Base-by-base conservation (phyloP, 2,329 filamentous ascomycete genomes). In the Sodiomyces alkalinus region DNA sequence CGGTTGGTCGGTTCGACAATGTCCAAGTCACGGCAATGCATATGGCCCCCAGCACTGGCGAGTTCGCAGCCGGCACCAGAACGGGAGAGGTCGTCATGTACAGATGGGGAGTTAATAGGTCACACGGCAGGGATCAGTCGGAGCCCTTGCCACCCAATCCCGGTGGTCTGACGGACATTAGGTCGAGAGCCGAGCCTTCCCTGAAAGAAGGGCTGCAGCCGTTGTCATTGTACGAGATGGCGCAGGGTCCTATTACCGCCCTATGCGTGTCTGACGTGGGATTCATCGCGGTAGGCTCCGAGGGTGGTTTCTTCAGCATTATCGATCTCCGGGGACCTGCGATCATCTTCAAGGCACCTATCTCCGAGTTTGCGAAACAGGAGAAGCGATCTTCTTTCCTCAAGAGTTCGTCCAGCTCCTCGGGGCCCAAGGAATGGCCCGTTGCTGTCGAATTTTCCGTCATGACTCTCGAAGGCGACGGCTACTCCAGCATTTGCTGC, bases 401-500 rank as follows among this genome's bases (percentile, higher is more conserved):
- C 35, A 68, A 64, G 51, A 57, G 56, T 9, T 64, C 62, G 32
- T 57, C 51, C 28, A 51, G 58, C 15, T 49, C 63, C 5, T 49
- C 58, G 4, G 47, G 57, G 2, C 36, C 42, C 3, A 64, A 63
- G 26, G 86, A 94, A 44, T 92, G 75, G 68, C 74, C 82, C 1
- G 83, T 82, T 0, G 65, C 61, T 17, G 73, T 96, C 17, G 82
- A 94, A 45, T 98, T 96, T 55, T 83, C 82, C 29, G 82, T 93
- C 26, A 77, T 98, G 74, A 92, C 80, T 3, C 57, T 94, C 4
- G 90, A 96, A 23, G 80, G 78, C n/a, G 87, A 96, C 45, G 74
- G 82, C 38, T 98, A 92, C 48, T 96, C 90, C 2, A 94, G 85
- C 44, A 92, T 98, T 32, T 73, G 78, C 33, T 80, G 90, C 39